Percentiles rank a stretch among this genome's conserved stretches.
These are phyloP conservation scores for Euphorbia neoarborescens DNA, from an alignment of 441 rosid species.

Conservation along the genomic window DNA sequence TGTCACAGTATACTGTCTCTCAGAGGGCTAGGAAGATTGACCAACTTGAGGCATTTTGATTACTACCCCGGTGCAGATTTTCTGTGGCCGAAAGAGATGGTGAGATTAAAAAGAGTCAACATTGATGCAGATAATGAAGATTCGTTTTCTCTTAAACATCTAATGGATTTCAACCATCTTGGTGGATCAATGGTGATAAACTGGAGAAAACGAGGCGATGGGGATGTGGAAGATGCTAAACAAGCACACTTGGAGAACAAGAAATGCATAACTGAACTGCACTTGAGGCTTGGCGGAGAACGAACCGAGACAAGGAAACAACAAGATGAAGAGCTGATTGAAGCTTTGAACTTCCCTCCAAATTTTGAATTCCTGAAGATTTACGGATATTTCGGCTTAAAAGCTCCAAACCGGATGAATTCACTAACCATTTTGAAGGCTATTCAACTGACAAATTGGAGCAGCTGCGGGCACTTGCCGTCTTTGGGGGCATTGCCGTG, in stretches of 20 bases:
- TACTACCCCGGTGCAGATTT: too few species aligned
- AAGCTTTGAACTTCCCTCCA: not conserved
- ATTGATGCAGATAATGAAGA: not conserved
- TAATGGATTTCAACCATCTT: not conserved
- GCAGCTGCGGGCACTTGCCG: not conserved
- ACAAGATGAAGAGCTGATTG: not conserved
- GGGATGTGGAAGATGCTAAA: not conserved
- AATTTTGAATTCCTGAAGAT: not conserved
- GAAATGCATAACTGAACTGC: not conserved
- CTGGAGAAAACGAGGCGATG: not conserved
- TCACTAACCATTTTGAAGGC: not conserved
- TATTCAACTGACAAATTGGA: not conserved
- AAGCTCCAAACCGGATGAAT: not conserved
- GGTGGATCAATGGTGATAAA: not conserved
- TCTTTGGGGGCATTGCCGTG: not conserved
- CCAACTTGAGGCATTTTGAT: not conserved
- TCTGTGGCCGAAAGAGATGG: constrained; percentile 5
- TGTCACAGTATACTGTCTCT: not conserved
- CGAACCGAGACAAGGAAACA: not conserved
- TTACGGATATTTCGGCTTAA: not conserved
- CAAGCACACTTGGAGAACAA: not conserved
- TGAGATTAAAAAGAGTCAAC: not conserved
- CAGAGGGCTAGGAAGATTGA: not conserved
- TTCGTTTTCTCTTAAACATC: not conserved
- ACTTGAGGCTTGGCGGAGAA: not conserved